Evolutionary conservation across 179 eudicot species (phyloP).

Genomic region (Corrigiola litoralis): DNA sequence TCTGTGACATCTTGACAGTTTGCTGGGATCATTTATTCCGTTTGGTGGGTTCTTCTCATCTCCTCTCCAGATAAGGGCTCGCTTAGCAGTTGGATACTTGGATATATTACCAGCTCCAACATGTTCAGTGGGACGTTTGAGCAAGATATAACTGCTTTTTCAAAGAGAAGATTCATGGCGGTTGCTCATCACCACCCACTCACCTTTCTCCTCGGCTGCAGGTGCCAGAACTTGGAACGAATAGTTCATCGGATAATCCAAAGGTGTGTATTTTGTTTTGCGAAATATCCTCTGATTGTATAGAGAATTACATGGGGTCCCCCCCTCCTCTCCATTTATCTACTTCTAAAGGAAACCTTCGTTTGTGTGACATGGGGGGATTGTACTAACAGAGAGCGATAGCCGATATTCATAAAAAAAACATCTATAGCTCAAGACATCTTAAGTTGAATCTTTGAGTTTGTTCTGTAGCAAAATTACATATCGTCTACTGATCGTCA

Average conservation of each 20-base stretch:
- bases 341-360: not conserved
- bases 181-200: constrained; percentile 34
- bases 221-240: constrained; percentile 26
- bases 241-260: constrained; percentile 23
- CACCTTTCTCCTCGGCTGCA: constrained; percentile 41
- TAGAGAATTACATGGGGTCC: too few species aligned
- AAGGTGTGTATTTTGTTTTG: constrained; percentile 38
- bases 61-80: constrained; percentile 43
- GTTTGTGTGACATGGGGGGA: not conserved
- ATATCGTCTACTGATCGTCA: too few species aligned
- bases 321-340: not conserved
- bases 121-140: constrained; percentile 43
- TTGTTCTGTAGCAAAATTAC: too few species aligned
- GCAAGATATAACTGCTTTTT: constrained; percentile 40
- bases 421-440: too few species aligned
- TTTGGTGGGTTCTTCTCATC: constrained; percentile 83
- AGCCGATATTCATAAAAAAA: too few species aligned
- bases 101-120: constrained; percentile 23
- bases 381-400: not conserved
- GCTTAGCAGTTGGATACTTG: constrained; percentile 30
- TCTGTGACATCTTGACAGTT: constrained; percentile 49
- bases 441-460: too few species aligned
- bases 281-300: not conserved
- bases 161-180: constrained; percentile 32
- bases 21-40: constrained; percentile 94